Evolutionary conservation across 352 stramenopile genomes (phyloP).

Genomic region (Pythium vanterpoolii): DNA sequence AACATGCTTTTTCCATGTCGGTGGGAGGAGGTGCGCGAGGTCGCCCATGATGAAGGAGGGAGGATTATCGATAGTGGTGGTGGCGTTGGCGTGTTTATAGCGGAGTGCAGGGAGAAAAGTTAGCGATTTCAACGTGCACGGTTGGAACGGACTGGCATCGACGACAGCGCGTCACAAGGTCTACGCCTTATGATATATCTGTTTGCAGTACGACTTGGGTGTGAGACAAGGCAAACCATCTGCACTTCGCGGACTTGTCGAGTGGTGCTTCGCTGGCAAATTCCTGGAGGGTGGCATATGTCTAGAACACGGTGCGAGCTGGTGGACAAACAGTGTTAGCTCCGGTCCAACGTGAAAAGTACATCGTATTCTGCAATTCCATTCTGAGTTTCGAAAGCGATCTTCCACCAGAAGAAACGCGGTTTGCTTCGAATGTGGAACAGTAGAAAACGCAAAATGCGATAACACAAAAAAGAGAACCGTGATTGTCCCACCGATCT

Average conservation of each 20-base stretch:
- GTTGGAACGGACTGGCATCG: background rate
- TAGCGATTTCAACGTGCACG: background rate
- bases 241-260: too few relatives aligned
- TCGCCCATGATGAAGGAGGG: slow-evolving; percentile 26
- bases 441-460: background rate
- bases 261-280: too few relatives aligned
- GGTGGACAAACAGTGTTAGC: too few relatives aligned
- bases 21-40: slow-evolving; percentile 67
- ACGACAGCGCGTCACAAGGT: slow-evolving; percentile 4
- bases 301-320: background rate
- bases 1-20: slow-evolving; percentile 85
- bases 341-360: background rate
- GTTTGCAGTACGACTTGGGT: background rate
- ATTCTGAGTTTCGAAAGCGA: background rate
- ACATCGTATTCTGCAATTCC: slow-evolving; percentile 7
- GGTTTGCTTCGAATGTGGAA: background rate
- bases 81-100: background rate
- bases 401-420: background rate
- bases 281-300: background rate
- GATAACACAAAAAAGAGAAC: background rate
- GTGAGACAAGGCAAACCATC: slow-evolving; percentile 6
- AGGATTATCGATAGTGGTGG: background rate
- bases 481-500: background rate
- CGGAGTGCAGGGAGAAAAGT: background rate
- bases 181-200: slow-evolving; percentile 7